These are phyloP conservation scores for Orobanche coerulescens DNA, from an alignment of 257 asterid genomes.

Conservation along the genomic window DNA sequence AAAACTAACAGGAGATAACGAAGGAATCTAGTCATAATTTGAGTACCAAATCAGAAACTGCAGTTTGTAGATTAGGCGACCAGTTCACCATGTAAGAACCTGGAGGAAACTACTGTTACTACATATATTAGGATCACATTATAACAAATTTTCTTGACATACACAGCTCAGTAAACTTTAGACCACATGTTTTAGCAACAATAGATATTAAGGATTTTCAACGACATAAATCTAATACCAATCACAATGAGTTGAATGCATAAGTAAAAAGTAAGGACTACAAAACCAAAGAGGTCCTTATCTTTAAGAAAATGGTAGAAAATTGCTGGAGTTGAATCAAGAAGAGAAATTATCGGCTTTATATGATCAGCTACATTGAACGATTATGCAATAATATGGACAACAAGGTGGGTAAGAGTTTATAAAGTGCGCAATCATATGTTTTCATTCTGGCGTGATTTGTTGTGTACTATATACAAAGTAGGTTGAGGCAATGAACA, in stretches of 20 bases:
- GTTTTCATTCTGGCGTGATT: not conserved
- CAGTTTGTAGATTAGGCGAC: conserved; percentile 98
- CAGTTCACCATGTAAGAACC: conserved; percentile 99
- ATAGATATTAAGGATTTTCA: not conserved
- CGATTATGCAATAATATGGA: not conserved
- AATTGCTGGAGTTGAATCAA: conserved; percentile 5
- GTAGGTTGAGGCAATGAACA: not conserved
- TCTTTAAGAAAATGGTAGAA: not conserved
- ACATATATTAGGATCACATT: not conserved
- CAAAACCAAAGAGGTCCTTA: conserved; percentile 3
- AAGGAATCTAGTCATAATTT: not conserved
- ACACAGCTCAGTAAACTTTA: conserved; percentile 6
- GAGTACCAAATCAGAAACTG: conserved; percentile 91
- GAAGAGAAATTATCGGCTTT: conserved; percentile 8
- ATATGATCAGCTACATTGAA: not conserved
- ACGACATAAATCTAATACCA: conserved; percentile 8
- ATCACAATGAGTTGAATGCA: not conserved
- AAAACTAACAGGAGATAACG: not conserved
- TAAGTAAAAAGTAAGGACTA: not conserved
- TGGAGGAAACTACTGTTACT: conserved; percentile 32
- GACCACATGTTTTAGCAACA: conserved; percentile 11
- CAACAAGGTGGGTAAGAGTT: not conserved
- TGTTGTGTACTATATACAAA: conserved; percentile 10
- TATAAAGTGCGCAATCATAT: not conserved
- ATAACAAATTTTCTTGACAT: not conserved